phyloP scores from a whole-genome alignment of 345 rosid genomes.

The Pugionium cornutum region DNA sequence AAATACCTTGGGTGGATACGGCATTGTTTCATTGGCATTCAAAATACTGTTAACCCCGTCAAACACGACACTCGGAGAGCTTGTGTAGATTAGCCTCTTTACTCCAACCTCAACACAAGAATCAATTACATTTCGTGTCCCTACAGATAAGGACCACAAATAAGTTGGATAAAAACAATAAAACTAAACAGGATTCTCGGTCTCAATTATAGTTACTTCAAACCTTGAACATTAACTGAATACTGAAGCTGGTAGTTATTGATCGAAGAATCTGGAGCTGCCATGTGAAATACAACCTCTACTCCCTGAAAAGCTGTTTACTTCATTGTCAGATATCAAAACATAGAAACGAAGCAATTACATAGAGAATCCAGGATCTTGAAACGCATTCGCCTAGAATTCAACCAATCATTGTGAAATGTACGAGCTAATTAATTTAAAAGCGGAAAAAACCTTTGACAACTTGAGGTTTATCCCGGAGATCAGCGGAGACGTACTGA shows the following conservation, averaged over 20 bases:
- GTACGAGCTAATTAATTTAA: too few species aligned
- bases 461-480: conserved; percentile 71
- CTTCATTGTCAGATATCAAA: conserved; percentile 6
- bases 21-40: conserved; percentile 70
- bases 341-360: not conserved
- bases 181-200: not conserved
- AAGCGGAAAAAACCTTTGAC: conserved; percentile 52
- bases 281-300: conserved; percentile 92
- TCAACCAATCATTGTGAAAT: not conserved
- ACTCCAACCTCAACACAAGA: conserved; percentile 75
- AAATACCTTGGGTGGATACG: conserved; percentile 65
- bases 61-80: conserved; percentile 93
- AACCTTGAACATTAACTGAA: conserved; percentile 91
- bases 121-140: conserved; percentile 80
- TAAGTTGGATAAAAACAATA: not conserved
- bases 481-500: conserved; percentile 64
- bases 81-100: conserved; percentile 87
- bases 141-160: conserved; percentile 38
- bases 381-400: not conserved
- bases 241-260: conserved; percentile 74
- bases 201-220: conserved; percentile 8
- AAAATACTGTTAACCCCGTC: conserved; percentile 70
- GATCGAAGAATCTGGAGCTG: conserved; percentile 93
- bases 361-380: not conserved
- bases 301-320: conserved; percentile 68